phyloP scores from a whole-genome alignment of 306 rosid genomes.

The Medicago lupulina region DNA sequence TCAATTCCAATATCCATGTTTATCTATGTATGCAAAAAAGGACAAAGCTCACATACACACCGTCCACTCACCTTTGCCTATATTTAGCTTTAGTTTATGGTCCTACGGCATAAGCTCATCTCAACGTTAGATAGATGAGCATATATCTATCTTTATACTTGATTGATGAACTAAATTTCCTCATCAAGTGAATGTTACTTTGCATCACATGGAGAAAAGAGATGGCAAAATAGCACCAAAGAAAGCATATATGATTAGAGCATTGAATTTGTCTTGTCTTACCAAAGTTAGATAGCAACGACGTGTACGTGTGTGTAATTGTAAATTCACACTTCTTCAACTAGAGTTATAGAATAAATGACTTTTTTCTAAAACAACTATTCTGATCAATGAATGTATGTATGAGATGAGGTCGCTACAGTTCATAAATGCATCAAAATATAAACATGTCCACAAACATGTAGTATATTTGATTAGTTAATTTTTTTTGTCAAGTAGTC shows the following conservation, averaged over 20 bases:
- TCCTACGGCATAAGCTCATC: constrained; percentile 10
- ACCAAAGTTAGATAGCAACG: constrained; percentile 10
- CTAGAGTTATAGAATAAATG: not conserved
- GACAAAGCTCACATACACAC: constrained; percentile 34
- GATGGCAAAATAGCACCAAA: not conserved
- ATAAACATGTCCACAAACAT: too few relatives aligned
- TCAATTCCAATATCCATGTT: constrained; percentile 31
- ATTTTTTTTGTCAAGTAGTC: too few relatives aligned
- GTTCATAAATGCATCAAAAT: too few relatives aligned
- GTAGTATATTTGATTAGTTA: too few relatives aligned
- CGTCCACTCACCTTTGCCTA: constrained; percentile 35
- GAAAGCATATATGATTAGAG: not conserved
- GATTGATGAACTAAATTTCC: constrained; percentile 18
- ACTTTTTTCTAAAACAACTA: too few relatives aligned
- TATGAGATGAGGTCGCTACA: too few relatives aligned
- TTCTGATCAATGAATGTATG: too few relatives aligned
- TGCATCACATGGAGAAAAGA: constrained; percentile 23
- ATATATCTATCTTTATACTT: not conserved
- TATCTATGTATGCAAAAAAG: constrained; percentile 10
- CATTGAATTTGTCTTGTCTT: constrained; percentile 27
- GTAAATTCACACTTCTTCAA: not conserved
- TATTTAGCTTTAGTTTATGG: constrained; percentile 1
- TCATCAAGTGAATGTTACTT: not conserved
- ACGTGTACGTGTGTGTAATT: constrained; percentile 4
- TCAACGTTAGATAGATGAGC: not conserved